Percentiles rank a stretch among this genome's conserved stretches.
Evolutionary conservation across 1,284 basidiomycete genomes (phyloP).

Genomic region (Gymnopus androsaceus): DNA sequence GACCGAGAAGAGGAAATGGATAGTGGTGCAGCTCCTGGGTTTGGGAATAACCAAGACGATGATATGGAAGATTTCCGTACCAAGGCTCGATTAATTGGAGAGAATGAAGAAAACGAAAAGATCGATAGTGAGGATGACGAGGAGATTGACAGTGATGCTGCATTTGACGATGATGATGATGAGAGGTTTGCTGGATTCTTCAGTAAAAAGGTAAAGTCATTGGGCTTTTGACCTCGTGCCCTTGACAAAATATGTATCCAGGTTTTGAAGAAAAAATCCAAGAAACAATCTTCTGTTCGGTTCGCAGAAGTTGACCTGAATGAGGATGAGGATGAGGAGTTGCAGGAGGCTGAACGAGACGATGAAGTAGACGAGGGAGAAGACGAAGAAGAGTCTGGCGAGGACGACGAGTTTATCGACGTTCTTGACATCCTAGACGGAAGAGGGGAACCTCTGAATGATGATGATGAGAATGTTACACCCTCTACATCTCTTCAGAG

Average conservation of each 20-base stretch:
- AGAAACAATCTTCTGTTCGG: constrained; percentile 31
- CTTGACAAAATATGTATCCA: background rate
- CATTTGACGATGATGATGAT: constrained; percentile 82
- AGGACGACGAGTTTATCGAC: constrained; percentile 65
- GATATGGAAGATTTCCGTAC: constrained; percentile 37
- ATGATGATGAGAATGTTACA: constrained; percentile 33
- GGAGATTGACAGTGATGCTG: constrained; percentile 77
- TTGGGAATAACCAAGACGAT: constrained; percentile 40
- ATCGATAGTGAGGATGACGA: constrained; percentile 74
- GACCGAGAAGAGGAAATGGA: constrained; percentile 57
- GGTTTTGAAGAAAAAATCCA: constrained; percentile 22
- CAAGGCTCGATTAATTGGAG: constrained; percentile 58
- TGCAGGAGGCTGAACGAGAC: constrained; percentile 26
- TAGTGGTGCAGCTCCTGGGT: constrained; percentile 38
- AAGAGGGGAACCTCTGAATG: constrained; percentile 49
- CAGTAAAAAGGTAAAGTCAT: constrained; percentile 44
- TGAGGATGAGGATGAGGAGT: constrained; percentile 50
- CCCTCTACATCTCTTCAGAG: constrained; percentile 22
- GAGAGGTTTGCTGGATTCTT: constrained; percentile 76
- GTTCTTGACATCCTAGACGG: constrained; percentile 71
- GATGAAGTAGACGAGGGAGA: constrained; percentile 33
- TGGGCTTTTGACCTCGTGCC: background rate
- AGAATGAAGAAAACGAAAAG: constrained; percentile 56
- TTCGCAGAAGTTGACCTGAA: constrained; percentile 67
- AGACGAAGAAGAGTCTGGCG: constrained; percentile 56